phyloP scores from a whole-genome alignment of 805 yeast species.

The Candida argentea region DNA sequence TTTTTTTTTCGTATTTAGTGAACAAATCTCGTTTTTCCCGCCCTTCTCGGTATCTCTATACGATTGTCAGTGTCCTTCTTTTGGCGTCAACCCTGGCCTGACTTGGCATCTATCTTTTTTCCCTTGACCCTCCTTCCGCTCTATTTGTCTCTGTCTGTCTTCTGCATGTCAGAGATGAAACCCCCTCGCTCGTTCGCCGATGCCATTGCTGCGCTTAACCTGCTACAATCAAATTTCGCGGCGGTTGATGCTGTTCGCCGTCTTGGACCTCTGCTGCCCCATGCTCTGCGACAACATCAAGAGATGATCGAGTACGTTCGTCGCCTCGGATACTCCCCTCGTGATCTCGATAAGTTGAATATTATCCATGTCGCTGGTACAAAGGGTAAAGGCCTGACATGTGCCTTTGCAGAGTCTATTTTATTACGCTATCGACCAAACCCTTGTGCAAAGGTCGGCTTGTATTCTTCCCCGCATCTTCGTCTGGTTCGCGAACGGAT shows the following conservation, averaged over 20 bases:
- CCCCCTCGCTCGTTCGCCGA: slow-evolving; percentile 34
- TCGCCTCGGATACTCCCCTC: slow-evolving; percentile 34
- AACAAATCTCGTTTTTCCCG: too few relatives aligned
- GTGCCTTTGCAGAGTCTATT: slow-evolving; percentile 85
- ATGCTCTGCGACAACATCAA: slow-evolving; percentile 57
- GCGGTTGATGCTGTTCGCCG: slow-evolving; percentile 74
- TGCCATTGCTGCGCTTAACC: slow-evolving; percentile 77
- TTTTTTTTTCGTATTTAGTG: too few relatives aligned
- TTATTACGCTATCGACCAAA: slow-evolving; percentile 44
- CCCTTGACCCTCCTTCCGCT: too few relatives aligned
- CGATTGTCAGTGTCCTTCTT: too few relatives aligned
- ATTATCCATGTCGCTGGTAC: slow-evolving; percentile 94
- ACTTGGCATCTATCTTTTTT: too few relatives aligned
- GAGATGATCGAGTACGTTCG: slow-evolving; percentile 54
- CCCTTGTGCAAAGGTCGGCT: slow-evolving; percentile 57
- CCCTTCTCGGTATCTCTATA: too few relatives aligned
- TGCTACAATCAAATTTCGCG: slow-evolving; percentile 85
- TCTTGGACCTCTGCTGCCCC: slow-evolving; percentile 49
- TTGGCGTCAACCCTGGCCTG: too few relatives aligned
- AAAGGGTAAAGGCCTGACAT: slow-evolving; percentile 96
- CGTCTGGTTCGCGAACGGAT: slow-evolving; percentile 89
- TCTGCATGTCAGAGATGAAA: slow-evolving; percentile 2
- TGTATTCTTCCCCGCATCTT: slow-evolving; percentile 95
- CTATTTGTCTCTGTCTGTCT: too few relatives aligned
- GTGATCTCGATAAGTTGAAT: slow-evolving; percentile 65